Percentiles rank a stretch among this genome's conserved stretches.
These are phyloP conservation scores for Trichoderma orchidacearum DNA, from an alignment of 495 filamentous ascomycete genomes.

Conservation along the genomic window DNA sequence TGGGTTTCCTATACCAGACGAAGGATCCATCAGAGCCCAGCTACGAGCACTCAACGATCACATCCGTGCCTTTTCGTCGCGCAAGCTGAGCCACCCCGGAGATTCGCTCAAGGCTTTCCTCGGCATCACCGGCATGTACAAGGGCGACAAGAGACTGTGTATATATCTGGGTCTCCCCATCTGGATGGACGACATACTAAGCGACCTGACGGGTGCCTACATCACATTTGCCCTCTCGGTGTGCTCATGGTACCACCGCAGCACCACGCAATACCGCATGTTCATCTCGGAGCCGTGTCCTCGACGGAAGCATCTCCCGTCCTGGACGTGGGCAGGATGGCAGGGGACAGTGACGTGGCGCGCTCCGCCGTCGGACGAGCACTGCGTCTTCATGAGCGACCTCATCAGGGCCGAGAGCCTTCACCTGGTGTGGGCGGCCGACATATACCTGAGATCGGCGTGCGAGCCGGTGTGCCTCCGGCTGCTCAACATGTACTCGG, in stretches of 20 bases:
- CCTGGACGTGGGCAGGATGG: conserved; percentile 14
- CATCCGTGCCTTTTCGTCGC: conserved; percentile 4
- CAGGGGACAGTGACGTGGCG: not conserved
- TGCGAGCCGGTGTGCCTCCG: not conserved
- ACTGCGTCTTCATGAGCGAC: not conserved
- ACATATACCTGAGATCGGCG: not conserved
- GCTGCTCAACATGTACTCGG: not conserved
- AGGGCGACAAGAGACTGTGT: not conserved
- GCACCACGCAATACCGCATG: not conserved
- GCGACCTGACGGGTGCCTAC: not conserved
- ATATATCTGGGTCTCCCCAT: not conserved
- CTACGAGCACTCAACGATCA: conserved; percentile 2
- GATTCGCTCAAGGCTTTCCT: conserved; percentile 11
- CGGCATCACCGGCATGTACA: conserved; percentile 8
- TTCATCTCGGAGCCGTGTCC: not conserved
- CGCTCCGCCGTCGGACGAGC: not conserved
- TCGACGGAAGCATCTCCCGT: conserved; percentile 7
- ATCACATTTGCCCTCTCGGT: conserved; percentile 1
- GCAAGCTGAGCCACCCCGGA: conserved; percentile 7
- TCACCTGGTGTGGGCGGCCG: not conserved
- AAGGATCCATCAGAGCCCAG: not conserved
- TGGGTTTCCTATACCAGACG: not conserved
- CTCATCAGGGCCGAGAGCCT: not conserved
- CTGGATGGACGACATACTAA: not conserved
- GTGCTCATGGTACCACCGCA: not conserved